Percentiles rank a stretch among this genome's conserved stretches.
Conservation (phyloP, 805 yeast species). For the Candida jianshihensis region DNA sequence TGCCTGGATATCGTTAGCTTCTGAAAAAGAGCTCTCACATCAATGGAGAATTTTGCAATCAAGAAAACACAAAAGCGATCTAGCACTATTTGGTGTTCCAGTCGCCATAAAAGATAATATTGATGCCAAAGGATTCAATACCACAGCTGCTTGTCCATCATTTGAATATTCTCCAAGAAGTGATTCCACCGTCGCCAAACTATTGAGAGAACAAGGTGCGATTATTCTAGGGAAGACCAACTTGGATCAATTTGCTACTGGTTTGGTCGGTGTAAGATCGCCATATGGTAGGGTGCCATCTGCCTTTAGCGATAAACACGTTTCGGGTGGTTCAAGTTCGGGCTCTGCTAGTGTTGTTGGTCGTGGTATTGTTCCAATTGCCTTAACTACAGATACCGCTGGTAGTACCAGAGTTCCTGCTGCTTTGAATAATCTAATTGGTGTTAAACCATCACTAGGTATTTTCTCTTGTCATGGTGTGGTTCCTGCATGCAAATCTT, state of each 20-base stretch:
- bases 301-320: slow-evolving; percentile 70
- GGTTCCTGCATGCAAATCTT: slow-evolving; percentile 94
- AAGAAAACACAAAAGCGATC: slow-evolving; percentile 40
- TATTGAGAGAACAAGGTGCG: slow-evolving; percentile 86
- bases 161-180: slow-evolving; percentile 58
- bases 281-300: slow-evolving; percentile 90
- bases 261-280: slow-evolving; percentile 89
- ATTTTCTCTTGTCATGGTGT: slow-evolving; percentile 82
- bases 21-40: slow-evolving; percentile 52
- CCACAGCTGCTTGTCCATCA: slow-evolving; percentile 95
- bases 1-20: slow-evolving; percentile 85
- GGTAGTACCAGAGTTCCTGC: slow-evolving; percentile 99
- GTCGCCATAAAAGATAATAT: slow-evolving; percentile 93
- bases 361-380: slow-evolving; percentile 80
- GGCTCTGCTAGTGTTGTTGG: slow-evolving; percentile 94
- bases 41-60: slow-evolving; percentile 78
- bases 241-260: slow-evolving; percentile 96
- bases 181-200: slow-evolving; percentile 70
- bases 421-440: slow-evolving; percentile 82
- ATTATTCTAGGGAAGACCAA: slow-evolving; percentile 91
- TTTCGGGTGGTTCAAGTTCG: slow-evolving; percentile 92
- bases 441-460: slow-evolving; percentile 90
- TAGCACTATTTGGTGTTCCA: slow-evolving; percentile 90
- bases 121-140: slow-evolving; percentile 72
- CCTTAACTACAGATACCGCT: slow-evolving; percentile 96